phyloP scores from a whole-genome alignment of 2,329 filamentous ascomycete species.

The Tolypocladium guangdongense region DNA sequence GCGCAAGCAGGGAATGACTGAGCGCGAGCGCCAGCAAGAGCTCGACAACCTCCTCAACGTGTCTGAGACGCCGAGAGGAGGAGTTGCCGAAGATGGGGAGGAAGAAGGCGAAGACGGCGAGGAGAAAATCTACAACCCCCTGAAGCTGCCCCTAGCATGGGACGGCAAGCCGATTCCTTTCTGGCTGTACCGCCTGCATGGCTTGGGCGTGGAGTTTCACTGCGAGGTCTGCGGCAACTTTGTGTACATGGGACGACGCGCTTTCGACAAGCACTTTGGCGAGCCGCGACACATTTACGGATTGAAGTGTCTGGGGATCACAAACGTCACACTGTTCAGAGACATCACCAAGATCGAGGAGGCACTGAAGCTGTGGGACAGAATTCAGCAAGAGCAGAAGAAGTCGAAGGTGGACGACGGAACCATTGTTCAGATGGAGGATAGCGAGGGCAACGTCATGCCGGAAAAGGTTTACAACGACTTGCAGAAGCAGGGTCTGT shows the following conservation, averaged over 20 bases:
- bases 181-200: conserved; percentile 96
- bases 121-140: conserved; percentile 89
- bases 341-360: conserved; percentile 92
- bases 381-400: conserved; percentile 79
- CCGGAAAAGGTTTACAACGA: conserved; percentile 97
- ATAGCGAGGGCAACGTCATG: conserved; percentile 96
- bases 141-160: conserved; percentile 94
- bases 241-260: conserved; percentile 94
- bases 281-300: conserved; percentile 90
- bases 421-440: conserved; percentile 95
- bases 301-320: conserved; percentile 87
- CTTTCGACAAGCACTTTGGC: conserved; percentile 98
- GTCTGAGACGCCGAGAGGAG: conserved; percentile 18
- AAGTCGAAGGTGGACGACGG: conserved; percentile 65
- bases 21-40: conserved; percentile 88
- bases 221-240: conserved; percentile 98
- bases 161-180: conserved; percentile 98
- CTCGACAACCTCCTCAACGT: conserved; percentile 68
- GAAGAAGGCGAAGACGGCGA: conserved; percentile 67
- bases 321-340: conserved; percentile 78
- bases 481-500: conserved; percentile 79
- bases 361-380: conserved; percentile 81
- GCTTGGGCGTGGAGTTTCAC: conserved; percentile 84
- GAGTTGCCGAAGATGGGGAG: conserved; percentile 42
- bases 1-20: conserved; percentile 94